Evolutionary conservation across 2,329 filamentous ascomycete genomes (phyloP).

Genomic region (Ophiocordyceps camponoti-leonardi): DNA sequence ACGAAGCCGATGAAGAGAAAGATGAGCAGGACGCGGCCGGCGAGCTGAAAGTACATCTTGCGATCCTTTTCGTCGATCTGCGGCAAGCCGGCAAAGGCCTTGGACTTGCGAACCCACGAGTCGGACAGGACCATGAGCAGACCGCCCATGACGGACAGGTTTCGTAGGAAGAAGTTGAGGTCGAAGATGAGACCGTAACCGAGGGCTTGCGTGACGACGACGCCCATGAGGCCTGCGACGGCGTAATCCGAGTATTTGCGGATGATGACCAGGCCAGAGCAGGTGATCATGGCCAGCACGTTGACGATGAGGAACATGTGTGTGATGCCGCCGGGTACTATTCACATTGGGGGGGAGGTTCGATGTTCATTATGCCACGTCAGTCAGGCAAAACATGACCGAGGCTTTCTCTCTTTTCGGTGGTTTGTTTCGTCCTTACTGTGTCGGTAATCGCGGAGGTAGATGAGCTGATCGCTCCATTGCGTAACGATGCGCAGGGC

Average conservation of each 20-base stretch:
- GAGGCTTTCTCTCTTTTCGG: neutral
- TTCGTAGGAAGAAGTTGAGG: slow-evolving; percentile 98
- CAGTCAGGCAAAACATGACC: neutral
- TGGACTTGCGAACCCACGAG: slow-evolving; percentile 94
- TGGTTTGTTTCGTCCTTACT: slow-evolving; percentile 42
- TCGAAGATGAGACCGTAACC: slow-evolving; percentile 98
- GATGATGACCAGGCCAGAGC: slow-evolving; percentile 74
- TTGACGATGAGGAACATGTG: slow-evolving; percentile 88
- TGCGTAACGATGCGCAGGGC: slow-evolving; percentile 91
- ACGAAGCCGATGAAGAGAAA: slow-evolving; percentile 97
- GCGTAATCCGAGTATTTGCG: slow-evolving; percentile 90
- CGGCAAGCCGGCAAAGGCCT: slow-evolving; percentile 87
- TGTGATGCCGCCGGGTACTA: slow-evolving; percentile 76
- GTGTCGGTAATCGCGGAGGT: slow-evolving; percentile 79
- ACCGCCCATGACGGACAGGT: slow-evolving; percentile 91
- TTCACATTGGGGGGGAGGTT: neutral
- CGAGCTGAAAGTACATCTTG: slow-evolving; percentile 99
- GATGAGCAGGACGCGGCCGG: slow-evolving; percentile 85
- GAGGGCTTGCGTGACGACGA: slow-evolving; percentile 84
- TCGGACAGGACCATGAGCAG: slow-evolving; percentile 96
- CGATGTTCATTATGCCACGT: no score
- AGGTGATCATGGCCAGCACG: slow-evolving; percentile 70
- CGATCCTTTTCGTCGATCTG: slow-evolving; percentile 96
- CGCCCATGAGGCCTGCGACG: slow-evolving; percentile 73
- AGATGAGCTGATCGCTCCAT: slow-evolving; percentile 88